Evolutionary conservation across 164 flowering plant genomes (phyloP).

Genomic region (Tetracentron sinense): DNA sequence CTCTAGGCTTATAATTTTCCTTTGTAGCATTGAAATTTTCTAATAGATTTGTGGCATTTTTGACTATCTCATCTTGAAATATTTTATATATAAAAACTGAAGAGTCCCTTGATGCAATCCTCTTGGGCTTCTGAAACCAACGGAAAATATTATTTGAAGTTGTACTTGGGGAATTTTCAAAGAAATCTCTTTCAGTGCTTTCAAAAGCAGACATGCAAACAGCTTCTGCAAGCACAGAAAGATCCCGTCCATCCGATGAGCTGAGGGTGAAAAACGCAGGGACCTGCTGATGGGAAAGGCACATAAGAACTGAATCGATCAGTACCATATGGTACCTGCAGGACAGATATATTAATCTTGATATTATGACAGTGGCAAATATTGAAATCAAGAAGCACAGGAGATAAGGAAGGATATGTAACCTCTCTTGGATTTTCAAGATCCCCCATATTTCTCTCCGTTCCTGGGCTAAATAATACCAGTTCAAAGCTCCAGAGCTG

Average conservation of each 20-base stretch:
- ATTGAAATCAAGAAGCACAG: conserved; percentile 1
- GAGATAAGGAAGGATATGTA: conserved; percentile 12
- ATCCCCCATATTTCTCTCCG: conserved; percentile 67
- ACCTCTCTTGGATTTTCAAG: conserved; percentile 81
- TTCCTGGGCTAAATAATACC: conserved; percentile 57
- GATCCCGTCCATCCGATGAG: conserved; percentile 56
- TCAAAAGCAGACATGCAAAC: conserved; percentile 62
- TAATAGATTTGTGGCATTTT: conserved; percentile 51
- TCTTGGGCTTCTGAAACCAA: conserved; percentile 51
- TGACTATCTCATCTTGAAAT: conserved; percentile 56
- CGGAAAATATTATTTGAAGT: conserved; percentile 29
- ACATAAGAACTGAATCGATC: conserved; percentile 62
- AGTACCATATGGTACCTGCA: conserved; percentile 54
- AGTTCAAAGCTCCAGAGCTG: conserved; percentile 74
- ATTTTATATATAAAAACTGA: conserved; percentile 47
- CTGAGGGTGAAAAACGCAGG: conserved; percentile 48
- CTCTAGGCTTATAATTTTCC: conserved; percentile 18
- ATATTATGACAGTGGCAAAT: conserved; percentile 21
- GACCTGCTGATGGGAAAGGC: conserved; percentile 72
- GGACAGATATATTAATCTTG: conserved; percentile 27
- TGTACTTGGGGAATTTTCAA: conserved; percentile 23
- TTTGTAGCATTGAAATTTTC: conserved; percentile 37
- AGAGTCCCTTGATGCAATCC: conserved; percentile 53
- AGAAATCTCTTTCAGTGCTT: conserved; percentile 45
- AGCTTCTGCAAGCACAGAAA: conserved; percentile 77